These are phyloP conservation scores for Ligustrum vulgare DNA, from an alignment of 257 asterid species.

Conservation along the genomic window DNA sequence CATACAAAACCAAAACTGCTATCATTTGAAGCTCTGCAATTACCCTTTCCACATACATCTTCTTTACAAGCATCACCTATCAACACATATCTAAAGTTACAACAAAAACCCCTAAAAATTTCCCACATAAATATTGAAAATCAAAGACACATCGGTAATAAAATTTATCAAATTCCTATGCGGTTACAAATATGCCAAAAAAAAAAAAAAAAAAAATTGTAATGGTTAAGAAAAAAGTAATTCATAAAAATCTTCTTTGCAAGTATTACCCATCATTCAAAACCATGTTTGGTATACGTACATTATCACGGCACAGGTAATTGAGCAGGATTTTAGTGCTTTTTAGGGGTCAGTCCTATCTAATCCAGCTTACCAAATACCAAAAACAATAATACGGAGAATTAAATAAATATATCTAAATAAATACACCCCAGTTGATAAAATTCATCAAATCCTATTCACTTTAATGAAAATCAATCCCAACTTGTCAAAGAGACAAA, in stretches of 20 bases:
- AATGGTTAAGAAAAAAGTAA: too few species aligned
- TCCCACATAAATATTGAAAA: not conserved
- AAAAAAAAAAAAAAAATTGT: not conserved
- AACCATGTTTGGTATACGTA: not conserved
- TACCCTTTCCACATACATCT: conserved; percentile 62
- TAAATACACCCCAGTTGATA: not conserved
- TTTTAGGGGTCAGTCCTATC: too few species aligned
- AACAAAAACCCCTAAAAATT: not conserved
- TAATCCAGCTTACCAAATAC: not conserved
- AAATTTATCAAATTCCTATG: not conserved
- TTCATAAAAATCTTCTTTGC: too few species aligned
- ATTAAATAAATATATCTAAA: not conserved
- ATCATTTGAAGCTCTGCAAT: conserved; percentile 43
- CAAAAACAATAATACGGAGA: not conserved
- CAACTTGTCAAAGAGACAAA: not conserved
- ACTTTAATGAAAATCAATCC: not conserved
- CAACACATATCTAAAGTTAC: not conserved
- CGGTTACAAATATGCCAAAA: not conserved
- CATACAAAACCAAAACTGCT: conserved; percentile 52
- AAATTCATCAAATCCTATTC: not conserved
- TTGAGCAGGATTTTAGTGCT: too few species aligned
- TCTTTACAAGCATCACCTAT: conserved; percentile 43
- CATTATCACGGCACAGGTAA: too few species aligned
- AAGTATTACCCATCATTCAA: not conserved
- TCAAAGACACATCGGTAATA: not conserved